A percentile compares a stretch with the other conserved stretches of the same genome.
Conservation (phyloP, 2,329 filamentous ascomycete genomes). For the Harringtonia aguacate region DNA sequence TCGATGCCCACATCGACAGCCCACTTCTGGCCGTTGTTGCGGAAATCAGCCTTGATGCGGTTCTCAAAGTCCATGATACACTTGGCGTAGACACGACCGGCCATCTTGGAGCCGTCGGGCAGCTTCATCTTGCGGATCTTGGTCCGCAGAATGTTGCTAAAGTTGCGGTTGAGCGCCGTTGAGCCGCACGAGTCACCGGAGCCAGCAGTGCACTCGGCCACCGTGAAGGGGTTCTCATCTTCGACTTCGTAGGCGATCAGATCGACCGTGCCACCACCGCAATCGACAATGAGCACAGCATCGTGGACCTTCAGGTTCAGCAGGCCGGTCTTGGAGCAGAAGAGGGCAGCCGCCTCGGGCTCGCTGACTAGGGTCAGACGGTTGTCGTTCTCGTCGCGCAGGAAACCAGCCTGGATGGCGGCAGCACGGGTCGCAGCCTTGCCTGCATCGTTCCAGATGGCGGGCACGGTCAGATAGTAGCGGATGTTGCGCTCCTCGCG, state of each 20-base stretch:
- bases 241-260: conserved; percentile 98
- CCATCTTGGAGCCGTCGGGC: conserved; percentile 90
- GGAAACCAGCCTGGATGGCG: conserved; percentile 92
- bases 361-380: conserved; percentile 89
- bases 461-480: conserved; percentile 96
- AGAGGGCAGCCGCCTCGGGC: conserved; percentile 92
- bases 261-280: conserved; percentile 96
- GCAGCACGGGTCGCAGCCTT: conserved; percentile 94
- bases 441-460: conserved; percentile 98
- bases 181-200: conserved; percentile 97
- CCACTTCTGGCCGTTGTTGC: conserved; percentile 99
- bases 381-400: conserved; percentile 96
- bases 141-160: conserved; percentile 92
- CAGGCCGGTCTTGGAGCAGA: conserved; percentile 93
- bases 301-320: conserved; percentile 97
- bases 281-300: conserved; percentile 96
- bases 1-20: conserved; percentile 98
- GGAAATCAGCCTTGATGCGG: conserved; percentile 98
- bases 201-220: conserved; percentile 92
- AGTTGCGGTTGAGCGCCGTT: conserved; percentile 96
- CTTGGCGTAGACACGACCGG: conserved; percentile 96
- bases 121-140: conserved; percentile 99
- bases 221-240: conserved; percentile 92
- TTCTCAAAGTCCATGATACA: conserved; percentile 99
- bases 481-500: conserved; percentile 95